Base-by-base conservation (phyloP, 208 protist species). In the Trypanosoma conorhini region DNA sequence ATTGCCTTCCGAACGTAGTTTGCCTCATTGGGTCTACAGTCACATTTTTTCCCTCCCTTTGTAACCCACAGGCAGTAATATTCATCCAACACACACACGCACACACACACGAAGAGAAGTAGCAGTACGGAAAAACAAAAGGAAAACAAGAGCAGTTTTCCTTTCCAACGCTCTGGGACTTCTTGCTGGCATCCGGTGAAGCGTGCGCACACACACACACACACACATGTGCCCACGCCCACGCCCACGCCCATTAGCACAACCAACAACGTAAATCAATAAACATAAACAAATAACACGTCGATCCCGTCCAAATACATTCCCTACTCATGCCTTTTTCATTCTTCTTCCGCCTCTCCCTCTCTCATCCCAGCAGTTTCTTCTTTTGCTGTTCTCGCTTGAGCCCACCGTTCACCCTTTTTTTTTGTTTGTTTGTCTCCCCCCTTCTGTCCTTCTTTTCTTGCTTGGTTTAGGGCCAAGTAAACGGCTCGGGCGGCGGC, bases 401-500 rank as follows among this genome's bases (percentile, higher is more conserved):
- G 17, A 42, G 1, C 44, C 40, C 44, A 51, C 8, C 17, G 7
- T 61, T 51, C 10, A 63, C 42, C 61, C 19, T 58, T 67, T 24
- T 42, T 22, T 62, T 24, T 61, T 67, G 0, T 19, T 42, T 24
- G 30, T 31, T 33, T 52, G 28, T 46, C 31, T 44, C 42, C 33
- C 22, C 28, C 50, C 50, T 46, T 72, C 21, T 52, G 35, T 24
- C 44, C 17, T 26, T 70, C 55, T 50, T 40, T 60, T n/a, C 59
- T 22, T 64, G 31, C 30, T 40, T 60, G 22, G 33, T 12, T 60
- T 91, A 96, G 22, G 91, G 89, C 77, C 90, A 96, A 3, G 73
- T 21, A 50, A 96, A 96, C 5, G 91, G 84, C 76, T 93, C 84
- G 12, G 91, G 91, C 64, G 82, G 66, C 10, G 86, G 79, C 0